These are phyloP conservation scores for Cystofilobasidium capitatum DNA, from an alignment of 768 basidiomycete species.

Conservation along the genomic window DNA sequence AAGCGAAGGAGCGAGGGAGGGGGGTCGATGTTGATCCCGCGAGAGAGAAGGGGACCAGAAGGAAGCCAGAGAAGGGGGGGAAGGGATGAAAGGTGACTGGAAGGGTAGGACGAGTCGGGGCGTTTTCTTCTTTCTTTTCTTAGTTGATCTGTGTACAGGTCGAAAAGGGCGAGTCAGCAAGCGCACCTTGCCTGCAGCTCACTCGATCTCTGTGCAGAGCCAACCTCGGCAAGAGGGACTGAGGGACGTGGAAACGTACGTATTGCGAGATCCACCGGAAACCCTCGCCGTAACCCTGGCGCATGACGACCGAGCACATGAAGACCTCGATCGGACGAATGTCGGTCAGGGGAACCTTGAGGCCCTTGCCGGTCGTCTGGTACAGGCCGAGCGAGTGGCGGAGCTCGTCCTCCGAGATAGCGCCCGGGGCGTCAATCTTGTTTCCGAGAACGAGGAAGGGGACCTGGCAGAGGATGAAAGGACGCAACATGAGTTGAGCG, in stretches of 20 bases:
- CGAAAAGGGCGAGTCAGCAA: no score
- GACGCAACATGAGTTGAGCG: not conserved
- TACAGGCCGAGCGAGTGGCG: slow-evolving; percentile 90
- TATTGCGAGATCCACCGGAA: slow-evolving; percentile 29
- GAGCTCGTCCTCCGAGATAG: slow-evolving; percentile 94
- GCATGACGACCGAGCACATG: slow-evolving; percentile 99
- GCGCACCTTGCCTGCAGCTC: no score
- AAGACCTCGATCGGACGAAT: slow-evolving; percentile 98
- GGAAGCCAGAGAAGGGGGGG: no score
- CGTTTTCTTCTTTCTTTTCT: no score
- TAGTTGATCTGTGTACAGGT: no score
- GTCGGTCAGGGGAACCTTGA: slow-evolving; percentile 84
- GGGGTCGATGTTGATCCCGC: no score
- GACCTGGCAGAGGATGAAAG: slow-evolving; percentile 42
- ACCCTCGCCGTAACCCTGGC: slow-evolving; percentile 97
- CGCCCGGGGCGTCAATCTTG: slow-evolving; percentile 98
- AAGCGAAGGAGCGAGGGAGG: no score
- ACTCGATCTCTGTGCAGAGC: no score
- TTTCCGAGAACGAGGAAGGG: slow-evolving; percentile 98
- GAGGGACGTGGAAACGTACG: not conserved
- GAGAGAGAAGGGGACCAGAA: no score
- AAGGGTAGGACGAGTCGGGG: no score
- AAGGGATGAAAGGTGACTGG: no score
- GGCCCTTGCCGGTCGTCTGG: slow-evolving; percentile 99
- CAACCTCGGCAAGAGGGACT: no score